A percentile compares a stretch with the other conserved stretches of the same genome.
Conservation (phyloP, 2,329 filamentous ascomycete species). For the Camillea tinctor region DNA sequence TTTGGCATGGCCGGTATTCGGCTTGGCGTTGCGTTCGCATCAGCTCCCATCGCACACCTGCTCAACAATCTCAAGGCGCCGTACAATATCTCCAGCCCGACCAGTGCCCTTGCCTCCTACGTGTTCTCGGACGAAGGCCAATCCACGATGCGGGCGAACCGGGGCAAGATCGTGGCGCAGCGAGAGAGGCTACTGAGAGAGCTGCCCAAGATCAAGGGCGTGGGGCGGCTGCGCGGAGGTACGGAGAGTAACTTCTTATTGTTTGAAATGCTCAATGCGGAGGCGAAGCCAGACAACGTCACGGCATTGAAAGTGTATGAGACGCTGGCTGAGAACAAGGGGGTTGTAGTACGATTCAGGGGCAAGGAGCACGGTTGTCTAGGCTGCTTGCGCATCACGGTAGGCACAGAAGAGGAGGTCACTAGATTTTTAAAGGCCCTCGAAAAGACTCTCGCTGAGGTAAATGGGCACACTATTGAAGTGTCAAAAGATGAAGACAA, state of each 20-base stretch:
- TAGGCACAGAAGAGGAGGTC: slow-evolving; percentile 87
- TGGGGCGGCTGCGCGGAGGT: slow-evolving; percentile 81
- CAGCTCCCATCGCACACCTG: slow-evolving; percentile 69
- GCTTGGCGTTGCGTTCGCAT: slow-evolving; percentile 81
- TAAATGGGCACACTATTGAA: slow-evolving; percentile 33
- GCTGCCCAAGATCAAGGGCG: slow-evolving; percentile 71
- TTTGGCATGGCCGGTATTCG: slow-evolving; percentile 95
- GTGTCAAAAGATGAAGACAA: slow-evolving; percentile 34
- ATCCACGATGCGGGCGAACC: slow-evolving; percentile 68
- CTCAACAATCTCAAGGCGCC: slow-evolving; percentile 94
- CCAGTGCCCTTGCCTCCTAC: slow-evolving; percentile 73
- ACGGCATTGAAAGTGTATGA: slow-evolving; percentile 81
- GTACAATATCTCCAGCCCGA: slow-evolving; percentile 91
- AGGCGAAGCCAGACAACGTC: slow-evolving; percentile 74
- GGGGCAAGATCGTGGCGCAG: slow-evolving; percentile 69
- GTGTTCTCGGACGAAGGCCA: slow-evolving; percentile 70
- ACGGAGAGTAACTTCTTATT: slow-evolving; percentile 84
- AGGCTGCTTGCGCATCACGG: slow-evolving; percentile 86
- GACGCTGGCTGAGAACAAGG: slow-evolving; percentile 76
- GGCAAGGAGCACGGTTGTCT: slow-evolving; percentile 89
- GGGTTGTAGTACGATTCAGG: slow-evolving; percentile 90
- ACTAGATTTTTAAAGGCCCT: slow-evolving; percentile 73
- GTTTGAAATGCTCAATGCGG: slow-evolving; percentile 76
- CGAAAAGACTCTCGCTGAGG: slow-evolving; percentile 46
- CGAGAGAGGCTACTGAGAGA: slow-evolving; percentile 72